Conservation (phyloP, 2,329 filamentous ascomycete genomes). For the Aulographum hederae region DNA sequence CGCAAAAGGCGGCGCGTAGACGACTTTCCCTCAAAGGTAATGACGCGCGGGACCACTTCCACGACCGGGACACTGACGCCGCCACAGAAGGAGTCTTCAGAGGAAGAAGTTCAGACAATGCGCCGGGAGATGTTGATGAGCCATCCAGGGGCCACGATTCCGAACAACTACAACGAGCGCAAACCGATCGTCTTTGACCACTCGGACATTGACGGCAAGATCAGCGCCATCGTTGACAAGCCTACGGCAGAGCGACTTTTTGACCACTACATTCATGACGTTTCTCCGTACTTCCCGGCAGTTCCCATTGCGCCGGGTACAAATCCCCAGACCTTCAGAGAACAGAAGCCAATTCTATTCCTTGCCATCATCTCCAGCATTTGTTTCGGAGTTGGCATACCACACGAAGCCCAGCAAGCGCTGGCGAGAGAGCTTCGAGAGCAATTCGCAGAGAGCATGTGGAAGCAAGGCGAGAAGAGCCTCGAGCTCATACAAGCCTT, state of each 20-base stretch:
- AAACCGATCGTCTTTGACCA: constrained; percentile 11
- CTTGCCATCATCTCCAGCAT: constrained; percentile 37
- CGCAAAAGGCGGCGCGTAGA: no score
- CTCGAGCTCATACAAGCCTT: constrained; percentile 69
- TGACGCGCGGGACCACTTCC: no score
- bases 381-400: constrained; percentile 28
- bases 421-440: constrained; percentile 55
- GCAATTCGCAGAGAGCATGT: constrained; percentile 53
- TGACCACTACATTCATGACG: constrained; percentile 32
- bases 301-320: constrained; percentile 38
- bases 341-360: constrained; percentile 40
- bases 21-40: no score
- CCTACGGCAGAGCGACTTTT: constrained; percentile 38
- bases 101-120: no score
- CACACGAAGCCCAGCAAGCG: constrained; percentile 37
- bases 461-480: constrained; percentile 61
- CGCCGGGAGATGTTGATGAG: neutral
- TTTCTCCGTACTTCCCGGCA: constrained; percentile 36
- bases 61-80: no score
- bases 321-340: constrained; percentile 34
- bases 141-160: neutral
- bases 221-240: constrained; percentile 30
- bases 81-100: no score
- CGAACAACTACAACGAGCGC: constrained; percentile 4
- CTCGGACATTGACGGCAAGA: constrained; percentile 16